Evolutionary conservation across 352 stramenopile genomes (phyloP).

Genomic region (Phytophthora syringae): DNA sequence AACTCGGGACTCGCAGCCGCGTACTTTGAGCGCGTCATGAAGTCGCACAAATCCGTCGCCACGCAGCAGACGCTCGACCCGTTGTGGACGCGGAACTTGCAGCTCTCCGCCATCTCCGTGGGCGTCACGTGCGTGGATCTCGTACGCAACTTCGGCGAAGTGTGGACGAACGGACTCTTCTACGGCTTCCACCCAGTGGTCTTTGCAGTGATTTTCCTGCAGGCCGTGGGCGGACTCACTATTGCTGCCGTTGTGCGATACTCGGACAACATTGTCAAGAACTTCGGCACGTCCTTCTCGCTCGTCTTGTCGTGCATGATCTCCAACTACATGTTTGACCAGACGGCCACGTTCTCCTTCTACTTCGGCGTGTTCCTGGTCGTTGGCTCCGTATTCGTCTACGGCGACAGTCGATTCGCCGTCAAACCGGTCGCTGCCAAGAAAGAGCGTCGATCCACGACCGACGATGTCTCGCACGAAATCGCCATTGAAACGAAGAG

Average conservation of each 20-base stretch:
- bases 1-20: constrained; percentile 89
- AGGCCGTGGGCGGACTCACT: constrained; percentile 84
- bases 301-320: constrained; percentile 90
- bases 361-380: constrained; percentile 83
- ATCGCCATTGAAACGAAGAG: constrained; percentile 65
- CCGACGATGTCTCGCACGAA: constrained; percentile 47
- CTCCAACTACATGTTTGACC: constrained; percentile 90
- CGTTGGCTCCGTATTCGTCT: constrained; percentile 86
- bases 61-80: constrained; percentile 83
- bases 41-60: constrained; percentile 78
- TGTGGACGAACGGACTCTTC: constrained; percentile 80
- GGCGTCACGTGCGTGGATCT: constrained; percentile 74
- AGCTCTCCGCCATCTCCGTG: constrained; percentile 86
- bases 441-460: constrained; percentile 37
- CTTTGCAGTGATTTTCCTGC: constrained; percentile 81
- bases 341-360: constrained; percentile 73
- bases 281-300: constrained; percentile 90
- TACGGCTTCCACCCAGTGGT: constrained; percentile 80
- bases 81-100: constrained; percentile 87
- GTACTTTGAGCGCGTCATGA: constrained; percentile 91
- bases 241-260: constrained; percentile 88
- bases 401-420: constrained; percentile 83
- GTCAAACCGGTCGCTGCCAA: constrained; percentile 44
- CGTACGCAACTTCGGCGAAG: constrained; percentile 63
- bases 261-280: constrained; percentile 92